These are phyloP conservation scores for Bombardia bombarda DNA, from an alignment of 495 filamentous ascomycete genomes.

Conservation along the genomic window DNA sequence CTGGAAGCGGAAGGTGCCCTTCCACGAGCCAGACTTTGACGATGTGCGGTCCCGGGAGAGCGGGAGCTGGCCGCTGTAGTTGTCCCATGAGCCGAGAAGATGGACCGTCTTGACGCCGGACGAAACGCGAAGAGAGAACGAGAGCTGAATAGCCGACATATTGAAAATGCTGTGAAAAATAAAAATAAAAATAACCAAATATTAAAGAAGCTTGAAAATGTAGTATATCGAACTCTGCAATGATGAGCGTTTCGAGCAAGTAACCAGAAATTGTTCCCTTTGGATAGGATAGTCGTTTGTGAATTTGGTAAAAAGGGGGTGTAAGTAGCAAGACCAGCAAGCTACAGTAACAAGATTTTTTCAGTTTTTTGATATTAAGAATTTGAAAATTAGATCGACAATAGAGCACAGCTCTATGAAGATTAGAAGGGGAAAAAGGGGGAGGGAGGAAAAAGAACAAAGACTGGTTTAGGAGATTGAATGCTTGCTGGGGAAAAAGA, in stretches of 20 bases:
- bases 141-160: conserved; percentile 80
- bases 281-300: conserved; percentile 22
- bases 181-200: conserved; percentile 20
- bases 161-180: conserved; percentile 36
- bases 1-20: conserved; percentile 94
- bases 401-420: conserved; percentile 50
- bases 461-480: conserved; percentile 58
- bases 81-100: conserved; percentile 96
- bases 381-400: conserved; percentile 27
- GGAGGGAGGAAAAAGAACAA: conserved; percentile 42
- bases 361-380: conserved; percentile 19
- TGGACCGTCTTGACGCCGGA: conserved; percentile 96
- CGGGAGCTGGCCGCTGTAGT: conserved; percentile 86
- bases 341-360: conserved; percentile 31
- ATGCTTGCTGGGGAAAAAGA: conserved; percentile 70
- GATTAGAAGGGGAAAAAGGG: conserved; percentile 40
- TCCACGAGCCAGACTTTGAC: conserved; percentile 78
- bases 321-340: conserved; percentile 39
- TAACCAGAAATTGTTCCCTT: conserved; percentile 36
- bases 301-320: conserved; percentile 22
- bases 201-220: too few species aligned
- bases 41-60: conserved; percentile 75
- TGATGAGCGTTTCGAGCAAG: conserved; percentile 58
- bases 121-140: conserved; percentile 89
- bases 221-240: too few species aligned